A percentile compares a stretch with the other conserved stretches of the same genome.
phyloP scores from a whole-genome alignment of 495 filamentous ascomycete genomes.

The Penicillium angulare region DNA sequence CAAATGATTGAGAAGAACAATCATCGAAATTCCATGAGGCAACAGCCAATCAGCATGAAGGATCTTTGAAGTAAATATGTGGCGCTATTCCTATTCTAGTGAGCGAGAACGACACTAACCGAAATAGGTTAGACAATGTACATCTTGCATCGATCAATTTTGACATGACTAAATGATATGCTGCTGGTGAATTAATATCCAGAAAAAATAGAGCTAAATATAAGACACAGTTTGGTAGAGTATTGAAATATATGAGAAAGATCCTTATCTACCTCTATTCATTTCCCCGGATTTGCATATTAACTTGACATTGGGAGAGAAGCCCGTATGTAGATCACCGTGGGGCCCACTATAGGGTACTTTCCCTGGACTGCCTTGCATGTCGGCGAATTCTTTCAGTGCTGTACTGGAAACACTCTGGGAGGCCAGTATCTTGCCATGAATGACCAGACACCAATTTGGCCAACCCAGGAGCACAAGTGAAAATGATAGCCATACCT shows the following conservation, averaged over 20 bases:
- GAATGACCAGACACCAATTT: conserved; percentile 6
- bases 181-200: too few species aligned
- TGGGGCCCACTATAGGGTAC: background rate
- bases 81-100: background rate
- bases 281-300: too few species aligned
- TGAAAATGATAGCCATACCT: conserved; percentile 13
- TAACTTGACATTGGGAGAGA: too few species aligned
- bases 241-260: too few species aligned
- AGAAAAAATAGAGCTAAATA: too few species aligned
- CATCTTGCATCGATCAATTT: too few species aligned
- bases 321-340: too few species aligned
- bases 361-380: background rate
- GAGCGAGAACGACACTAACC: background rate
- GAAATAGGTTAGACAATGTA: background rate
- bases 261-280: too few species aligned
- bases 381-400: background rate
- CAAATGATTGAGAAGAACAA: too few species aligned
- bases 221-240: too few species aligned
- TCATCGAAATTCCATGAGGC: too few species aligned
- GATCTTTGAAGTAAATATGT: background rate
- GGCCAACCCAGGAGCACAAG: conserved; percentile 9
- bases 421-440: conserved; percentile 11
- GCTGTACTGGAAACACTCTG: conserved; percentile 11
- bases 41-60: background rate
- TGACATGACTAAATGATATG: too few species aligned